Evolutionary conservation across 768 basidiomycete genomes (phyloP).

Genomic region (Leccinum olivaceopallidum): DNA sequence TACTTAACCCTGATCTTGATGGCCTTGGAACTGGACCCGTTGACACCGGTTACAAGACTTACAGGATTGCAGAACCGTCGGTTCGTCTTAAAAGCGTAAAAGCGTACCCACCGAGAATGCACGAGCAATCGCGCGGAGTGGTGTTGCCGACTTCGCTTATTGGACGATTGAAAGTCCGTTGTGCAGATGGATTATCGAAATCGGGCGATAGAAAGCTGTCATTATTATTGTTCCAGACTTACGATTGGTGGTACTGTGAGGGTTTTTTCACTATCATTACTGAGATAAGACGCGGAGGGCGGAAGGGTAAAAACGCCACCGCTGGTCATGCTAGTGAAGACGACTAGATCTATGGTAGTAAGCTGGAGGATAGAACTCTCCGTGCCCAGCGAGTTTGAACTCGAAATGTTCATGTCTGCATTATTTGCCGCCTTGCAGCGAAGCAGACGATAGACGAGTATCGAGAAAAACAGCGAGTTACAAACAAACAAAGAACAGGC

Average conservation of each 20-base stretch:
- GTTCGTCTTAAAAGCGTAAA: background rate
- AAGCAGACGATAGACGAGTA: slow-evolving; percentile 10
- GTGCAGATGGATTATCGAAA: background rate
- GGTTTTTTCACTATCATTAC: slow-evolving; percentile 1
- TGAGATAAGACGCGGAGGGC: background rate
- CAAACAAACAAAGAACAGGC: slow-evolving; percentile 17
- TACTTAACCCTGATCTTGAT: background rate
- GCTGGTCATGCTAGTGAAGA: background rate
- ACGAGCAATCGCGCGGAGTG: background rate
- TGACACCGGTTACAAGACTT: background rate
- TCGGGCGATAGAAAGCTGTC: background rate
- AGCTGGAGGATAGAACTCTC: slow-evolving; percentile 2
- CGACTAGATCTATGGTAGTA: slow-evolving; percentile 14
- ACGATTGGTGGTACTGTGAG: background rate
- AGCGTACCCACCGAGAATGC: background rate
- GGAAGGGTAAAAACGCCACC: background rate
- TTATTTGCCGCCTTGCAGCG: background rate
- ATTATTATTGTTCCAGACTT: background rate
- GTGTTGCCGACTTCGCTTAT: background rate
- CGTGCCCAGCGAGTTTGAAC: background rate
- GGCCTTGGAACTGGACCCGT: background rate
- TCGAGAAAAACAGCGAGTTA: slow-evolving; percentile 13
- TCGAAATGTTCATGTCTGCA: background rate
- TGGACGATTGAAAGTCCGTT: background rate
- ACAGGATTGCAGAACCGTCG: background rate